Evolutionary conservation across 306 rosid species (phyloP), one percentile per base, ranked within the genome.

Genomic region (Glycine latifolia): DNA sequence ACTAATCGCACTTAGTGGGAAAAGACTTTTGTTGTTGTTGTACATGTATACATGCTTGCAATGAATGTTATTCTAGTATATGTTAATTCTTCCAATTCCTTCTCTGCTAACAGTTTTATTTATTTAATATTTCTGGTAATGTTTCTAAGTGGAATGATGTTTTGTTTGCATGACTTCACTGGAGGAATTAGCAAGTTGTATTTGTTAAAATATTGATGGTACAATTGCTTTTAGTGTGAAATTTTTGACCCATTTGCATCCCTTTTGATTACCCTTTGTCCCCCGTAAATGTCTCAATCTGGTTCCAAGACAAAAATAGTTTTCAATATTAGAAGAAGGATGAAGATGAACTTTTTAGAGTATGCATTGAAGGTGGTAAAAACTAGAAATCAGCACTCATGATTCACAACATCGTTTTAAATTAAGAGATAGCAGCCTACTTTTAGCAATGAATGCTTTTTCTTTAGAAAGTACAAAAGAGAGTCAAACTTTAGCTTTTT

Each of bases 401-500:
- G 67, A 79, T 79, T 47, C 48, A 56, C 61, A 2, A 6, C 53
- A 48, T 48, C 72, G 6, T 63, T 85, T 71, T 46, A 66, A 43
- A 75, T 68, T 35, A 17, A 16, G 82, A 81, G 71, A 71, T 46
- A 59, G 68, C 56, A 50, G 44, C 10, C 66, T n/a, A 60, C 81
- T 81, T 81, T 76, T 48, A 52, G 73, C 15, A 72, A 63, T 53
- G 20, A 72, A 67, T 78, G 69, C 69, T 72, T 73, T 83, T 55
- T 17, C 79, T 77, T 81, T 75, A 54, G 37, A 41, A 75, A 84
- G 79, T 70, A 75, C 70, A 44, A 76, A 71, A 47, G 75, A 17
- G 72, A 82, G 82, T 84, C 82, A 66, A 78, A 37, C 87, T 88
- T 88, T 75, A 60, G 59, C 89, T 83, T 89, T 88, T 81, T 63